phyloP scores from a whole-genome alignment of 2,329 filamentous ascomycete species.

The Rugonectria rugulosa region DNA sequence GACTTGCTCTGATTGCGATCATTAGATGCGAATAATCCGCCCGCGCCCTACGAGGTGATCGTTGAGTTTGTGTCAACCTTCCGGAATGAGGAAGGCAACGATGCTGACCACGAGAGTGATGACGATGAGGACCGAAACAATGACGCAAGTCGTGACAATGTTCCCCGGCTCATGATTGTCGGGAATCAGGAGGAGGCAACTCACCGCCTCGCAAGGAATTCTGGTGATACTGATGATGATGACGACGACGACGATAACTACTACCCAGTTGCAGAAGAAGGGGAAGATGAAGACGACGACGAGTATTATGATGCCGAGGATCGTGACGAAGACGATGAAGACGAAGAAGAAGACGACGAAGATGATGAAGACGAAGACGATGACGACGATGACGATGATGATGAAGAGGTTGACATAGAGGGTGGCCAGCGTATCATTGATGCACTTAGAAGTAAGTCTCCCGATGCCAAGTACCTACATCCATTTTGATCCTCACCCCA shows the following conservation, averaged over 20 bases:
- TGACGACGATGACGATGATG: not conserved
- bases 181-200: not conserved
- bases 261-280: constrained; percentile 28
- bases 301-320: constrained; percentile 32
- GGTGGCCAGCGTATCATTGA: not conserved
- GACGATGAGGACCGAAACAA: constrained; percentile 46
- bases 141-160: constrained; percentile 27
- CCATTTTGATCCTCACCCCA: not conserved
- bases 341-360: constrained; percentile 38
- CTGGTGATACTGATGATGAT: constrained; percentile 38
- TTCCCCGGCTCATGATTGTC: not conserved
- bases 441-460: not conserved
- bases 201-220: not conserved
- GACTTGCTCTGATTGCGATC: not conserved
- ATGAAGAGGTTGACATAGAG: not conserved
- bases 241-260: constrained; percentile 37
- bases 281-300: constrained; percentile 32
- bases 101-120: constrained; percentile 17
- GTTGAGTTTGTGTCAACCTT: not conserved
- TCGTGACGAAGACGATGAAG: constrained; percentile 27
- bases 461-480: no score
- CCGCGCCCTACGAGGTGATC: not conserved
- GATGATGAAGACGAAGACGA: not conserved
- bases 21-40: not conserved
- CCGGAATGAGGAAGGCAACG: not conserved